Evolutionary conservation across 768 basidiomycete genomes (phyloP).

Genomic region (Agrocybe praecox): DNA sequence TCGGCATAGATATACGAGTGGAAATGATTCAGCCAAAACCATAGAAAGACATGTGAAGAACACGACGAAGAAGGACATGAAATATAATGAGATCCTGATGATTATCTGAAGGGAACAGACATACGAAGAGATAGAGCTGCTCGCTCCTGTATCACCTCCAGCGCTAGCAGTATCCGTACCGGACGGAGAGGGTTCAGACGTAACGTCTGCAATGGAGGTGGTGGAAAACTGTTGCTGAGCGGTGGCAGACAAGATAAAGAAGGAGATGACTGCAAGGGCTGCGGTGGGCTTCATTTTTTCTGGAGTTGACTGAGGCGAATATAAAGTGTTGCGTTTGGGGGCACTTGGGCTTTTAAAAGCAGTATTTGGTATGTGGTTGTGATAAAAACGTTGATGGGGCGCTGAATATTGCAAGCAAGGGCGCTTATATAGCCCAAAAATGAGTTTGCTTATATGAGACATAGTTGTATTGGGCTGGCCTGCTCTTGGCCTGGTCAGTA

Average conservation of each 20-base stretch:
- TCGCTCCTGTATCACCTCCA: background rate
- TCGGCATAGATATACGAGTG: background rate
- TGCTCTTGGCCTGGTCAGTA: too few relatives aligned
- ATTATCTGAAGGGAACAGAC: background rate
- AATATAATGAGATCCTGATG: background rate
- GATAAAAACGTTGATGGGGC: too few relatives aligned
- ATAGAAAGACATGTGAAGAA: background rate
- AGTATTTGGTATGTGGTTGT: too few relatives aligned
- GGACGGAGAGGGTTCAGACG: too few relatives aligned
- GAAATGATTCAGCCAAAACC: background rate
- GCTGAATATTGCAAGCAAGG: too few relatives aligned
- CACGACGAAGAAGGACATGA: background rate
- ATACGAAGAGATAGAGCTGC: background rate
- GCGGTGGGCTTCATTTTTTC: background rate
- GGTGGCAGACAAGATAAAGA: background rate
- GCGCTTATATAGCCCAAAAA: too few relatives aligned
- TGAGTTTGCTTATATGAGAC: too few relatives aligned
- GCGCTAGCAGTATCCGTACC: background rate
- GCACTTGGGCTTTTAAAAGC: too few relatives aligned
- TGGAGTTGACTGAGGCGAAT: too few relatives aligned
- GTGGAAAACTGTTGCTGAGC: background rate
- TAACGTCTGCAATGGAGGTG: background rate
- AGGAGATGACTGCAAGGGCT: background rate
- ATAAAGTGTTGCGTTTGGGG: too few relatives aligned
- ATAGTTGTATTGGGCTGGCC: too few relatives aligned